Evolutionary conservation across 306 rosid species (phyloP).

Genomic region (Begonia masoniana): DNA sequence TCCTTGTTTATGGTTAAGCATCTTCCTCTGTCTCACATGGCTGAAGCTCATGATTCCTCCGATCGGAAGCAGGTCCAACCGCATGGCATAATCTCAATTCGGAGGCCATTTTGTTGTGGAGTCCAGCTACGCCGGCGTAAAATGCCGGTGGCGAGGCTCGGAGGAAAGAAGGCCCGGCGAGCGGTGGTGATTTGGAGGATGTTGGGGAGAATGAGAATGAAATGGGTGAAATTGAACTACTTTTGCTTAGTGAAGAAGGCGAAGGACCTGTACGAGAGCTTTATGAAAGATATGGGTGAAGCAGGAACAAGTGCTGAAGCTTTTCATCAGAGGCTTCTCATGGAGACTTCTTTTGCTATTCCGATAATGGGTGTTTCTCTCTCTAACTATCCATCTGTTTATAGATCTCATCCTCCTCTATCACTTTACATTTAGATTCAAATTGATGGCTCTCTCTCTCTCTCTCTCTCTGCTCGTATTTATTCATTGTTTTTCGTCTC

Average conservation of each 20-base stretch:
- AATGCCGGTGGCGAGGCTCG: slow-evolving; percentile 12
- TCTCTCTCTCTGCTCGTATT: no score
- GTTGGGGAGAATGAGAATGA: slow-evolving; percentile 4
- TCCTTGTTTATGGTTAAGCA: no score
- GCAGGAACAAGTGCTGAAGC: not conserved
- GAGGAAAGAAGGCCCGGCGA: slow-evolving; percentile 8
- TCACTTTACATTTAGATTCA: not conserved
- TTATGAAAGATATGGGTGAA: slow-evolving; percentile 4
- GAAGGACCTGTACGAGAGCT: not conserved
- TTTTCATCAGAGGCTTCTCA: slow-evolving; percentile 6
- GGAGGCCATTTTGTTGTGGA: not conserved
- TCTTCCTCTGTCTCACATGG: not conserved
- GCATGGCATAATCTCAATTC: not conserved
- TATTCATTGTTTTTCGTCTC: no score
- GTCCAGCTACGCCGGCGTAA: slow-evolving; percentile 5
- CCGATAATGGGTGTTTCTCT: slow-evolving; percentile 7
- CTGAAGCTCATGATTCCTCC: not conserved
- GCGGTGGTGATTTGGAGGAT: slow-evolving; percentile 3
- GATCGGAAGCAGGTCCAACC: not conserved
- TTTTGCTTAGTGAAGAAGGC: not conserved
- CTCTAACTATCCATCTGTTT: not conserved
- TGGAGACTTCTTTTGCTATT: slow-evolving; percentile 11
- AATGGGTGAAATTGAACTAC: not conserved
- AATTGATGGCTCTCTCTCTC: no score
- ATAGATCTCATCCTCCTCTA: not conserved